Evolutionary conservation across 192 early-diverging fungal species (phyloP).

Genomic region (Gaertneriomyces semiglobifer): DNA sequence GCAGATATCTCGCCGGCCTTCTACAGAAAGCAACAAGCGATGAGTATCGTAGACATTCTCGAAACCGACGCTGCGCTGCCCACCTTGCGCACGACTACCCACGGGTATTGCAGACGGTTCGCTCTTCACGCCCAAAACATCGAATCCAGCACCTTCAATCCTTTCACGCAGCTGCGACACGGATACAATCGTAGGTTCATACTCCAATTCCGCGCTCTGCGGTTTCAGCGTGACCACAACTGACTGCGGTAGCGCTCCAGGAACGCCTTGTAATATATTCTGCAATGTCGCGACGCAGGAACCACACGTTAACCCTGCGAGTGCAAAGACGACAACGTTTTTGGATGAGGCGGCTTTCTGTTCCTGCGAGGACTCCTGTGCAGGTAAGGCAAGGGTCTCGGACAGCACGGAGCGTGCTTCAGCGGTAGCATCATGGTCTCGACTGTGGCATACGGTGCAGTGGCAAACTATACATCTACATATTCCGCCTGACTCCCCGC

Average conservation of each 20-base stretch:
- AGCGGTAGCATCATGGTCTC: too few relatives aligned
- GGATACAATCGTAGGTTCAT: conserved; percentile 27
- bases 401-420: too few relatives aligned
- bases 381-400: too few relatives aligned
- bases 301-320: conserved; percentile 82
- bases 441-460: too few relatives aligned
- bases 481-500: too few relatives aligned
- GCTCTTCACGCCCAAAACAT: conserved; percentile 37
- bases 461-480: too few relatives aligned
- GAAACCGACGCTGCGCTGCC: background rate
- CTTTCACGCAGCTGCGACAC: conserved; percentile 41
- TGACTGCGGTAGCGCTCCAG: conserved; percentile 46
- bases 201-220: conserved; percentile 55
- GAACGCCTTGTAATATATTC: conserved; percentile 41
- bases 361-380: too few relatives aligned
- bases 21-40: background rate
- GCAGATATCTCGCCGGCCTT: background rate
- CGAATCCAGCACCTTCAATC: conserved; percentile 75
- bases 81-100: background rate
- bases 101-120: background rate
- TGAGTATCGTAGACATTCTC: too few relatives aligned
- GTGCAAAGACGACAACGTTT: background rate
- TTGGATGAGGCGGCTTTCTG: too few relatives aligned
- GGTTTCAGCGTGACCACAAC: conserved; percentile 58
- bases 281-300: conserved; percentile 77